These are phyloP conservation scores for Helicosporidium sp. DNA, from an alignment of 139 green algal species.

Conservation along the genomic window DNA sequence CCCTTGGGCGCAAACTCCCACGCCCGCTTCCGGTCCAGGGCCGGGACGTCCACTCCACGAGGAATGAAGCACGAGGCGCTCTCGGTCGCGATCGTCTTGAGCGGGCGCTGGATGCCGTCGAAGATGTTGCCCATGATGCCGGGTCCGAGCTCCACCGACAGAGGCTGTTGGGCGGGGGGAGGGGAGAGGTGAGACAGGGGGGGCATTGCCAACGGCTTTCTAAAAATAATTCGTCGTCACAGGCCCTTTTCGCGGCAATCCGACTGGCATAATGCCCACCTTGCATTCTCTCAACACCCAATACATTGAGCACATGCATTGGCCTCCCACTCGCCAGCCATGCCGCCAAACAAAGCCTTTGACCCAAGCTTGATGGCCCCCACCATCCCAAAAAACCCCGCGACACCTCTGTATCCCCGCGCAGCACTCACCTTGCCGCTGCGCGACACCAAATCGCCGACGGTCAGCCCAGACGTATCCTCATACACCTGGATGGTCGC, in stretches of 20 bases:
- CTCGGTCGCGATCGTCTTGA: slow-evolving; percentile 70
- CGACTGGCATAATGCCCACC: too few relatives aligned
- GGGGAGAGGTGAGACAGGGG: neutral
- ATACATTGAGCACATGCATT: too few relatives aligned
- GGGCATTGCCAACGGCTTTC: too few relatives aligned
- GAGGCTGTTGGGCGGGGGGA: slow-evolving; percentile 33
- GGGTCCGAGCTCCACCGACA: slow-evolving; percentile 89
- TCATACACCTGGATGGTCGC: slow-evolving; percentile 98
- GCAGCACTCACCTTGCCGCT: slow-evolving; percentile 91
- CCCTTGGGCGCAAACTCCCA: slow-evolving; percentile 84
- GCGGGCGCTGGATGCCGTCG: slow-evolving; percentile 94
- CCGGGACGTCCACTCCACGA: slow-evolving; percentile 74
- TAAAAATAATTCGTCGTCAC: too few relatives aligned
- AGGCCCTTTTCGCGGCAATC: too few relatives aligned
- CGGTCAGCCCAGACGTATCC: slow-evolving; percentile 86
- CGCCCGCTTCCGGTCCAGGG: slow-evolving; percentile 52
- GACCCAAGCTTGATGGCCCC: too few relatives aligned
- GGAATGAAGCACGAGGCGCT: slow-evolving; percentile 86
- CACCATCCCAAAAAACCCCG: too few relatives aligned
- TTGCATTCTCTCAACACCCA: too few relatives aligned
- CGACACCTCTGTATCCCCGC: too few relatives aligned
- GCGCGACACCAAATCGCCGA: slow-evolving; percentile 69
- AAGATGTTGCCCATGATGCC: slow-evolving; percentile 95
- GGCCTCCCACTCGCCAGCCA: too few relatives aligned
- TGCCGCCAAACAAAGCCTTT: too few relatives aligned